Evolutionary conservation across 306 rosid genomes (phyloP), one percentile per base, ranked within the genome.

Genomic region (Trifolium subterraneum): DNA sequence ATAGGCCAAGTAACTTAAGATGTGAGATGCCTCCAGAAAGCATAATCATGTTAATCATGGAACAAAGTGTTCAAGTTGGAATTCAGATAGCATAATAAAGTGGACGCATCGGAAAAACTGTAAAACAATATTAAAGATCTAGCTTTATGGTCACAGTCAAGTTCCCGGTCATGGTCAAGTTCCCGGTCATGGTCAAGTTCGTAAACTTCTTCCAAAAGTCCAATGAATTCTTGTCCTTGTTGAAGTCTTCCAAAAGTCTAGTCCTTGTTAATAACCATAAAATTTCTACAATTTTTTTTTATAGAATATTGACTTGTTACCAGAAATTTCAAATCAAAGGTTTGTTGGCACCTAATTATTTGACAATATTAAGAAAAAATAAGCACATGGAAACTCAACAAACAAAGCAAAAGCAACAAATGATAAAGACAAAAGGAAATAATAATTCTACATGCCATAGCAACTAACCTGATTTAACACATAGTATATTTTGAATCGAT

Each of bases 391-490:
- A 4, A 42, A 35, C 19, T 54, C 25, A 22, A 52, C 44, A 71
- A 33, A 73, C 12, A n/a, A 73, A 63, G 50, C 42, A 70, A 22
- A 63, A 23, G 62, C 71, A 25, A 64, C 61, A 36, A 41, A 51
- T 36, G 56, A 7, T 36, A 22, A 64, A 39, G 55, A 11, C 18
- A 13, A 41, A 36, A 70, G 45, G 62, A 44, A 73, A 63, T 56
- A 65, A 41, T 6, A 16, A 54, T 67, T 80, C 45, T 7, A 81
- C 69, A 44, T 10, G 77, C 52, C 48, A 72, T 71, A 45, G 73
- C 29, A 66, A 75, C 81, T 51, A 38, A 91, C 99, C 97, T 95
- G 92, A 81, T 95, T 95, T 66, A 95, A 73, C 71, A 95, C 98
- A 36, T 84, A 90, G 84, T 79, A 90, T 72, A 90, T 23, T 62